phyloP scores from a whole-genome alignment of 2,329 filamentous ascomycete species.

The Graphiopsis chlorocephala region DNA sequence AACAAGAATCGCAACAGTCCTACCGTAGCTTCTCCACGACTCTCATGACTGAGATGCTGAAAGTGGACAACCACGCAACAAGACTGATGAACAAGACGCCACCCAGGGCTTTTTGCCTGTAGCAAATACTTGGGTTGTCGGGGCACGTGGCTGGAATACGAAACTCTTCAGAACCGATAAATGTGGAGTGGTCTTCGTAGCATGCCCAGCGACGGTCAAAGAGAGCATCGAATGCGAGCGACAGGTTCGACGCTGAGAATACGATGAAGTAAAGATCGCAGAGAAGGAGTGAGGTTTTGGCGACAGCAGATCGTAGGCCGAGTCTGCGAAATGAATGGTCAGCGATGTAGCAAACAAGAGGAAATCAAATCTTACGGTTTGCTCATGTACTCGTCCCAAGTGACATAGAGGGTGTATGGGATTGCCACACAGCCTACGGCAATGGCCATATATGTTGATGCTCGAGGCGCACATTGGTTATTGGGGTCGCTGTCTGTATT shows the following conservation, averaged over 20 bases:
- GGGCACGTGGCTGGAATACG: conserved; percentile 34
- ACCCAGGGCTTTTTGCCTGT: conserved; percentile 67
- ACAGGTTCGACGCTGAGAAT: conserved; percentile 90
- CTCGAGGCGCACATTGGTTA: conserved; percentile 43
- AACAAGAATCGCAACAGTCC: not conserved
- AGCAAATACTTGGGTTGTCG: conserved; percentile 51
- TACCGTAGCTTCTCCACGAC: conserved; percentile 37
- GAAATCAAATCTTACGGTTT: conserved; percentile 60
- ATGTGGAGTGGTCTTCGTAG: conserved; percentile 26
- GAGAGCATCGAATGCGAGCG: conserved; percentile 82
- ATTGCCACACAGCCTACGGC: conserved; percentile 85
- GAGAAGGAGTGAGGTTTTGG: conserved; percentile 86
- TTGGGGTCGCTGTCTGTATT: conserved; percentile 31
- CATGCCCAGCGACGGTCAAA: conserved; percentile 59
- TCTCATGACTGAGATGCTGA: conserved; percentile 66
- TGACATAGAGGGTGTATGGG: conserved; percentile 89
- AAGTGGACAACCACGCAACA: conserved; percentile 86
- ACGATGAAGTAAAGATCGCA: conserved; percentile 96
- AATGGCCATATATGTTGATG: conserved; percentile 82
- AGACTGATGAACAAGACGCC: conserved; percentile 77
- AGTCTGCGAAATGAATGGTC: conserved; percentile 42
- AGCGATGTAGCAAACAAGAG: not conserved
- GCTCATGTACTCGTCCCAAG: conserved; percentile 92
- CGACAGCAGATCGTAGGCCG: conserved; percentile 75
- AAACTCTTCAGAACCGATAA: conserved; percentile 20